Evolutionary conservation across 192 early-diverging fungal species (phyloP), one percentile per base, ranked within the genome.

Genomic region (Funneliformis geosporum): DNA sequence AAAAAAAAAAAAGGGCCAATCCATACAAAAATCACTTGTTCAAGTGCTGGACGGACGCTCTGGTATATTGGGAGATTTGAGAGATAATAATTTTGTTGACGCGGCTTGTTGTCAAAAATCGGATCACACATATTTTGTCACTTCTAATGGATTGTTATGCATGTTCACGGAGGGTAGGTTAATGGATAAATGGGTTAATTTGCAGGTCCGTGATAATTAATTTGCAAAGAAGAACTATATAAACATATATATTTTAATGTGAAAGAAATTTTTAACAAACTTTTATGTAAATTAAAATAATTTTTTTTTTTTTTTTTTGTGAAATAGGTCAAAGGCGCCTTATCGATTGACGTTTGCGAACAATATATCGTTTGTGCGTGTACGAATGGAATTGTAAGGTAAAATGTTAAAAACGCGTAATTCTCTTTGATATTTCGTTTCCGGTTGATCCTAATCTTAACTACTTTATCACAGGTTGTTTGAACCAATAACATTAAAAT

Each of bases 151-250:
- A 18, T 85, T 88, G 9, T 81, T 95, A 25, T 88, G 92, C 50
- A 78, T 91, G 40, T 93, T 95, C 60, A 87, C 89, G 40, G 88
- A 91, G 55, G 85, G 81, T 1, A 81, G 91, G 47, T 81, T 86
- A 12, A 83, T 95, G 82, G 92, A 94, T 73, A 95, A 93, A 81
- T 95, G 94, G 94, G 88, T 95, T n/a, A 88, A 95, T 81, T 82
- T 95, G 46, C 91, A 92, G 85, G 92, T 93, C 62, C 72, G 79
- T 79, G n/a, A 55, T n/a, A 27, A 55, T 66, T 33, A 28, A 14
- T n/a, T 25, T 73, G 16, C 4, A 27, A 46, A 8, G 4, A 73
- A 25, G 25, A n/a, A 23, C 23, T 23, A 23, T 62, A 62, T 27
- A 73, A 14, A 27, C 21, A 23, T 38, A 3, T 47, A 33, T 23